phyloP scores from a whole-genome alignment of 768 basidiomycete genomes.

The Pholiota conissans region DNA sequence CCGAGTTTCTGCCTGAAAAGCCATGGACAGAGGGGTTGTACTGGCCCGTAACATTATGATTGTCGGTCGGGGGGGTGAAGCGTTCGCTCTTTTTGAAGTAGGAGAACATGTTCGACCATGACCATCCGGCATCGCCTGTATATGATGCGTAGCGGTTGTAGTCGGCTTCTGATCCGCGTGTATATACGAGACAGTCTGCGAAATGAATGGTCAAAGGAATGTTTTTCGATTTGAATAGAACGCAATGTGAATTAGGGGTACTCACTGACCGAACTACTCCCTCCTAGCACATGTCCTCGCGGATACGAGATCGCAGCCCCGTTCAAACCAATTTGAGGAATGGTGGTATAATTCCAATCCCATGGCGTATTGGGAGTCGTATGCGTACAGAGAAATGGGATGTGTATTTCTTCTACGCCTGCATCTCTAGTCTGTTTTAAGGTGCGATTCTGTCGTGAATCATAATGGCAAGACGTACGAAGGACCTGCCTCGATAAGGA shows the following conservation, averaged over 20 bases:
- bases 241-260: no score
- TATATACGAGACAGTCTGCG: constrained; percentile 27
- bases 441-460: no score
- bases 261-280: constrained; percentile 26
- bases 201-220: no score
- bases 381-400: constrained; percentile 8
- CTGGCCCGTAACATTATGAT: constrained; percentile 29
- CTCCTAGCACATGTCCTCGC: constrained; percentile 26
- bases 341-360: constrained; percentile 29
- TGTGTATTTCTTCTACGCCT: constrained; percentile 7
- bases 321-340: constrained; percentile 22
- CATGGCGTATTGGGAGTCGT: constrained; percentile 15
- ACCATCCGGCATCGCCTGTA: constrained; percentile 52
- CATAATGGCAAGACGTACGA: constrained; percentile 37
- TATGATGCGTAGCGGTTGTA: constrained; percentile 53
- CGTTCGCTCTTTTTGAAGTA: constrained; percentile 25
- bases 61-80: constrained; percentile 24
- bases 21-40: constrained; percentile 32
- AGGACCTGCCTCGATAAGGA: constrained; percentile 53
- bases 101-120: constrained; percentile 29
- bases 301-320: constrained; percentile 17
- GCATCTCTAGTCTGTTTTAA: background rate
- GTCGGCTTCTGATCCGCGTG: constrained; percentile 38
- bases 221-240: no score
- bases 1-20: constrained; percentile 23